Evolutionary conservation across 2,329 filamentous ascomycete genomes (phyloP), one percentile per base, ranked within the genome.

Genomic region (Fusarium newnesense): DNA sequence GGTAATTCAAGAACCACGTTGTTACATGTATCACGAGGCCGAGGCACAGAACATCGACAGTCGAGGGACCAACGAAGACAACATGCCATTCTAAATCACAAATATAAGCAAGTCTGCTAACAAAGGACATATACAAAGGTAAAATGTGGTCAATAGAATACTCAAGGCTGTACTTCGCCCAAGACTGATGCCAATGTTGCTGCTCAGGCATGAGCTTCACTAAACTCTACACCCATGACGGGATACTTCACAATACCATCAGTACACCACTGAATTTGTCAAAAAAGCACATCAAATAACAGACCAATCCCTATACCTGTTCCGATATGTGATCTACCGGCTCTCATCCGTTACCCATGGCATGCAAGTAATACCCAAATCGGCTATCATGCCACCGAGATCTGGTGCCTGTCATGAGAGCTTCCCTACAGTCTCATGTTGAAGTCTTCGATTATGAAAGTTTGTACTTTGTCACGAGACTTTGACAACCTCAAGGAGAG

Each of bases 391-490:
- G 46, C 43, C 44, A 65, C n/a, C 9, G 47, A 42, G 30, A 56
- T 37, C 28, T 40, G 47, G 40, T 26, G 56, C 54, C 47, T 64
- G 24, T 70, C 53, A 66, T 52, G 52, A 72, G 42, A 56, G 34
- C 39, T 26, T 62, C 42, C 34, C 28, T 46, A 59, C 37, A 60
- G 50, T 42, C 40, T 37, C 30, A 50, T 42, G 36, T 28, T 28
- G n/a, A 64, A 34, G 28, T 18, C n/a, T 46, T 64, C 26, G 42
- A 21, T 50, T n/a, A 32, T 21, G 16, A 47, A 19, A 40, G 18
- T 34, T 60, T 26, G 18, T 26, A 56, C 44, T 26, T 15, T 21
- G 21, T 43, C n/a, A 32, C 16, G 26, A 65, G 36, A 59, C 16
- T 32, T 37, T 30, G 47, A 7, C 44, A 62, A n/a, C 21, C n/a